Evolutionary conservation across 164 flowering plant species (phyloP), one percentile per base, ranked within the genome.

Genomic region (Tinospora cordifolia): DNA sequence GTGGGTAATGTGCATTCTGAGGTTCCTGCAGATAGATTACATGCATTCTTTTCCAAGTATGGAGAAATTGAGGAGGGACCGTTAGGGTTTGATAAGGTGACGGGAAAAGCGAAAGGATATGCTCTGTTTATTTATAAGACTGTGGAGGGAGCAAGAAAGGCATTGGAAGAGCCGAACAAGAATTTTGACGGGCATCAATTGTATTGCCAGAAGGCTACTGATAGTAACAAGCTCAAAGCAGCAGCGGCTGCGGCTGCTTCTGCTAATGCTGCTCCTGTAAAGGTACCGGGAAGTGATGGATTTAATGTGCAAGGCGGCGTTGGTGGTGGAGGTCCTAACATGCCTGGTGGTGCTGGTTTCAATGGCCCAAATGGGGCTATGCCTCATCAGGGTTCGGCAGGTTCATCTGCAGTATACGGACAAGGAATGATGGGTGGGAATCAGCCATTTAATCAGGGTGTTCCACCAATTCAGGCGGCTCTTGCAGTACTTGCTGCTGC

Each of bases 11-110:
- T 81, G 21, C 62, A 63, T 38, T 38, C 79, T 0, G 84, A 79
- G 9, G 62, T 79, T n/a, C 30, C 76, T 2, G 65, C 68, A 11
- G 72, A 74, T 27, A 75, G 65, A 25, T 68, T 81, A 47, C 75
- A 57, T 40, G 27, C 68, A 17, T 77, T 74, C 73, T 81, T 81
- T 49, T 72, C 80, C 12, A 75, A 72, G 68, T 81, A 67, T 66
- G 84, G 84, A 39, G 84, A 81, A 47, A 77, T 81, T 25, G 84
- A 79, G 30, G 84, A 81, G 27, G 84, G 84, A 12, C 84, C 84
- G 9, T 63, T 81, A 49, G 83, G 83, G 71, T 74, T 81, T 26
- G 81, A 81, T 69, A 81, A 74, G 63, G 57, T 26, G 71, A 79
- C 84, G 3, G 84, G 84, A 49, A 81, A 79, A 54, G 63, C 82